These are phyloP conservation scores for Fusarium liriodendri DNA, from an alignment of 2,329 filamentous ascomycete genomes.

Conservation along the genomic window DNA sequence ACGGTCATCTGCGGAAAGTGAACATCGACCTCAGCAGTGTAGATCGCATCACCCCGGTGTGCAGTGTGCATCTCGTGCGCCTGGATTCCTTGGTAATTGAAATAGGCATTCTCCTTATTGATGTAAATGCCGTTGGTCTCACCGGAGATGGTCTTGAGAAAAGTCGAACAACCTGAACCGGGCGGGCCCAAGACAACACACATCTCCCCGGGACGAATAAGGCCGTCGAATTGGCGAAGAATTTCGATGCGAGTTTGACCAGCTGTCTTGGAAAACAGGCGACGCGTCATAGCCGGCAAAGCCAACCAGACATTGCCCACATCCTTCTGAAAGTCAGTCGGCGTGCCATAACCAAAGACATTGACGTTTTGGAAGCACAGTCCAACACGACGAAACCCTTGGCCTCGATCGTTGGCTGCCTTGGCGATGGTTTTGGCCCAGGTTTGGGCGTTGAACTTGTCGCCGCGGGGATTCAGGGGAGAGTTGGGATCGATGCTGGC, in stretches of 20 bases:
- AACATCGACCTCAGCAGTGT: slow-evolving; percentile 82
- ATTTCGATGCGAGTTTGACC: slow-evolving; percentile 70
- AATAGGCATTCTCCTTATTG: slow-evolving; percentile 68
- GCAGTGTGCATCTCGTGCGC: slow-evolving; percentile 77
- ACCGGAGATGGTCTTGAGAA: slow-evolving; percentile 82
- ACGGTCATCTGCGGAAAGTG: slow-evolving; percentile 80
- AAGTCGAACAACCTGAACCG: slow-evolving; percentile 77
- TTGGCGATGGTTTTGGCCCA: slow-evolving; percentile 54
- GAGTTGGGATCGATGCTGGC: neutral
- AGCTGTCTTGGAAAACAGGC: slow-evolving; percentile 54
- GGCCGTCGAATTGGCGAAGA: slow-evolving; percentile 70
- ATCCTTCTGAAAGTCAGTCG: slow-evolving; percentile 39
- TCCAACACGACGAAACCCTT: slow-evolving; percentile 27
- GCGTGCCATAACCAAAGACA: slow-evolving; percentile 38
- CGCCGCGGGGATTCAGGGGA: slow-evolving; percentile 51
- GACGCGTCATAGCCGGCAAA: slow-evolving; percentile 55
- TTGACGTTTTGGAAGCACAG: slow-evolving; percentile 39
- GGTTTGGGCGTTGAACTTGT: slow-evolving; percentile 52
- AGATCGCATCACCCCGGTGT: slow-evolving; percentile 84
- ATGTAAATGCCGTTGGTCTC: slow-evolving; percentile 81
- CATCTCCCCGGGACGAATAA: slow-evolving; percentile 76
- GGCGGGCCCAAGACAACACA: slow-evolving; percentile 78
- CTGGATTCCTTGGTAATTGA: slow-evolving; percentile 77
- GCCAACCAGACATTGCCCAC: slow-evolving; percentile 32
- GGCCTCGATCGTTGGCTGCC: slow-evolving; percentile 29